These are phyloP conservation scores for Ascochyta rabiei DNA, from an alignment of 2,329 filamentous ascomycete species.

Conservation along the genomic window DNA sequence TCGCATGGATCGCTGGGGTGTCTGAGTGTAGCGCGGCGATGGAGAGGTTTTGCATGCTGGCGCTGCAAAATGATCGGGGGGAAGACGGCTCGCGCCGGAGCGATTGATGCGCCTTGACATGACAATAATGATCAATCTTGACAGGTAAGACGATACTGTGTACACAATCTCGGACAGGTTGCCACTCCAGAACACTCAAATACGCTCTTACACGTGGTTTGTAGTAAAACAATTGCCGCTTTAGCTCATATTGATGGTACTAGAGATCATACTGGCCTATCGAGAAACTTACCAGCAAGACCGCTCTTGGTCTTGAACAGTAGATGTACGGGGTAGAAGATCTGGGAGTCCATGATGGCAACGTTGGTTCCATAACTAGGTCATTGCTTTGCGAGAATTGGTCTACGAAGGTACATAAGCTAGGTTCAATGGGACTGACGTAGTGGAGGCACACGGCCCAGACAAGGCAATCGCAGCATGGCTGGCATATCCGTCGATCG, in stretches of 20 bases:
- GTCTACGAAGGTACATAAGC: no score
- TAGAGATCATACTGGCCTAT: not conserved
- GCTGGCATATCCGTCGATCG: not conserved
- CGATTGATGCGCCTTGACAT: not conserved
- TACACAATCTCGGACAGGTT: not conserved
- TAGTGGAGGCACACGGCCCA: not conserved
- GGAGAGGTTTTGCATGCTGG: constrained; percentile 1
- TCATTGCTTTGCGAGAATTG: not conserved
- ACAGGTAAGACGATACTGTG: not conserved
- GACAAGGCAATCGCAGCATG: not conserved
- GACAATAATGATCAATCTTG: not conserved
- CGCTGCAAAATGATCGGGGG: not conserved
- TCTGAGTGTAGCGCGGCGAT: constrained; percentile 2
- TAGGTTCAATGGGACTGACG: not conserved
- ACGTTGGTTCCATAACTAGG: not conserved
- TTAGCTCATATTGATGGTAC: not conserved
- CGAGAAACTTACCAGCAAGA: not conserved
- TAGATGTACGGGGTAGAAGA: not conserved
- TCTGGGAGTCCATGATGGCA: not conserved
- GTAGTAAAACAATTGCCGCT: not conserved
- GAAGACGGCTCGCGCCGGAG: constrained; percentile 5
- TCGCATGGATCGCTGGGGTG: constrained; percentile 2
- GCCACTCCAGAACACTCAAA: not conserved
- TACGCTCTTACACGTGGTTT: not conserved
- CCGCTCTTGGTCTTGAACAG: not conserved